Evolutionary conservation across 2,329 filamentous ascomycete genomes (phyloP), one percentile per base, ranked within the genome.

Genomic region (Aspergillus amoenus): DNA sequence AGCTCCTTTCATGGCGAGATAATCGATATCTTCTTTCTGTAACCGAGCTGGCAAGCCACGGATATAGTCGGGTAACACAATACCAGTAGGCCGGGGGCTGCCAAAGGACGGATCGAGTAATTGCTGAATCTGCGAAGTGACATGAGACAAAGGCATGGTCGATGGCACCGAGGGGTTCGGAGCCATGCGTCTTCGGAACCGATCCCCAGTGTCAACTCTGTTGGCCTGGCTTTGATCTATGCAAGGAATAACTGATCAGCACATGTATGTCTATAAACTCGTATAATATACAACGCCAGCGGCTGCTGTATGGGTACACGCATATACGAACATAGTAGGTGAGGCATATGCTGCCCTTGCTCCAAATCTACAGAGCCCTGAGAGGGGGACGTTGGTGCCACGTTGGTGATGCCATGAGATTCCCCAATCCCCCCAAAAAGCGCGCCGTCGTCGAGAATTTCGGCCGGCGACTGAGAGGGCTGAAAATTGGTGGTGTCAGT

Each of bases 1-100:
- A 1, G 92, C 92, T 4, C 92, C 92, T 79, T 96, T 97, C 70
- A 87, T 84, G 60, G 88, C 84, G 56, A 97, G 82, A 73, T 94
- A 96, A 56, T 87, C 83, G 59, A 96, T 84, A 76, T 97, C 93
- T 65, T 96, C 91, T 13, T 84, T 81, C 5, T 88, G 86, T 64
- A 96, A 88, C 68, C 88, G 88, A 43, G 84, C 75, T 1, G 92
- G 91, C 6, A 96, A 80, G 22, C 91, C 88, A 67, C 90, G 90
- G 68, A 97, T 86, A 69, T 91, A 97, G 56, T 86, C 72, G 6
- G 84, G 84, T 32, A 87, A 79, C 34, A 80, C 74, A 45, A 78
- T 73, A 69, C 72, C 64, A 64, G 64, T 68, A 67, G 68, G 81
- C 79, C 57, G 79, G 74, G 61, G 78, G 75, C 61, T 83, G 75